Percentiles rank a stretch among this genome's conserved stretches.
These are phyloP conservation scores for Pelargonium cotyledonis DNA, from an alignment of 441 rosid genomes.

Conservation along the genomic window DNA sequence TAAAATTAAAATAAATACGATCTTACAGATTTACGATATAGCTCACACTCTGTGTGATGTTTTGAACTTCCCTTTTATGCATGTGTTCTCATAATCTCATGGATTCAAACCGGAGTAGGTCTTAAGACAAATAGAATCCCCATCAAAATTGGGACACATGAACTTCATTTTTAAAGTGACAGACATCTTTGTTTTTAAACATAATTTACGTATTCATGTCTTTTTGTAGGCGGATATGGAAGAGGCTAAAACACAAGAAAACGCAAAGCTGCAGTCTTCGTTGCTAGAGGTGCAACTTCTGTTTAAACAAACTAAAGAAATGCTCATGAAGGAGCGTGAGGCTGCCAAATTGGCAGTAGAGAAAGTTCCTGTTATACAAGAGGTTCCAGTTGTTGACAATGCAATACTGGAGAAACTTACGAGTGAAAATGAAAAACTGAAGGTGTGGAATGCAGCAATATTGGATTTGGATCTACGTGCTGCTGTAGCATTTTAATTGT, in stretches of 20 bases:
- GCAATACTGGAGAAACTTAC: slow-evolving; percentile 53
- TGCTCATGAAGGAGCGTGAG: slow-evolving; percentile 68
- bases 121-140: no score
- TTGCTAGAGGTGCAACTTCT: slow-evolving; percentile 61
- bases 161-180: no score
- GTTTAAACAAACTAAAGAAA: slow-evolving; percentile 74
- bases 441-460: slow-evolving; percentile 36
- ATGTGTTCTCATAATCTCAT: no score
- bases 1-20: background rate
- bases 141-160: background rate
- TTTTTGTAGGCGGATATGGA: slow-evolving; percentile 70
- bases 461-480: background rate
- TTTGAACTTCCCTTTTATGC: background rate
- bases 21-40: background rate
- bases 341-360: slow-evolving; percentile 43
- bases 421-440: slow-evolving; percentile 79
- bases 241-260: slow-evolving; percentile 34
- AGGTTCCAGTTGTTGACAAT: slow-evolving; percentile 65
- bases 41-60: background rate
- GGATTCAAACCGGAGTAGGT: no score
- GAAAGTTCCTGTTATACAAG: slow-evolving; percentile 60
- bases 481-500: no score
- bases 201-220: slow-evolving; percentile 12
- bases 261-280: slow-evolving; percentile 55
- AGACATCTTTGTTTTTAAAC: no score